phyloP scores from a whole-genome alignment of 768 basidiomycete species.

The Auricularia sp. region DNA sequence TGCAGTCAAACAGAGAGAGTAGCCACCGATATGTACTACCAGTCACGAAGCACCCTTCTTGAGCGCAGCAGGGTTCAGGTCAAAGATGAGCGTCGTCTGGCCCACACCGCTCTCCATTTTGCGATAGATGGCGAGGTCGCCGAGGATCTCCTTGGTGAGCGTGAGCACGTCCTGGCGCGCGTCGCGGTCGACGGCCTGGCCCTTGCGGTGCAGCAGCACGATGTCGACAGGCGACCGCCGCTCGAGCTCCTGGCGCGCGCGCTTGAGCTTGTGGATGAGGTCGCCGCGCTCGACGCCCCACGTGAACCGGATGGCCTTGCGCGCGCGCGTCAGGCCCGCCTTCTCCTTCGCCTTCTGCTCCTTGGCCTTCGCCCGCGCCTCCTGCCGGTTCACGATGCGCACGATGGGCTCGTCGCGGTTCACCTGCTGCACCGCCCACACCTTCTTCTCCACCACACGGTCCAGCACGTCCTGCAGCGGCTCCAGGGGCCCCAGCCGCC shows the following conservation, averaged over 20 bases:
- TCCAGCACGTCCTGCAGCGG: constrained; percentile 36
- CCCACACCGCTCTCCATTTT: not conserved
- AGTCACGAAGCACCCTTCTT: not conserved
- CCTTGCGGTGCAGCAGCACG: constrained; percentile 41
- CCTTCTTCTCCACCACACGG: constrained; percentile 28
- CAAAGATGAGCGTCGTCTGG: not conserved
- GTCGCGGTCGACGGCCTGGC: constrained; percentile 12
- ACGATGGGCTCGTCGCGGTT: constrained; percentile 47
- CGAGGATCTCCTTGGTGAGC: not conserved
- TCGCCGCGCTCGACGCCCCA: constrained; percentile 57
- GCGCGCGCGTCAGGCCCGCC: constrained; percentile 20
- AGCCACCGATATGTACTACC: no score
- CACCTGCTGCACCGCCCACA: constrained; percentile 47
- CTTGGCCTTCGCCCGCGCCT: constrained; percentile 28
- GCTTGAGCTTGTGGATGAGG: constrained; percentile 52
- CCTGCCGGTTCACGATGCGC: constrained; percentile 40
- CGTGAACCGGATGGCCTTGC: constrained; percentile 64
- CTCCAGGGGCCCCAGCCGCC: constrained; percentile 25
- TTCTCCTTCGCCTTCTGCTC: constrained; percentile 28
- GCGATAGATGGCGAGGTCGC: not conserved
- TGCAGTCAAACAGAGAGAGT: no score
- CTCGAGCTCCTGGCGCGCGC: constrained; percentile 45
- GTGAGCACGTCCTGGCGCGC: not conserved
- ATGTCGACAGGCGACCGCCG: constrained; percentile 51
- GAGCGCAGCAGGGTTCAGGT: not conserved